Conservation (phyloP, 257 asterid species). For the Osmanthus fragrans region DNA sequence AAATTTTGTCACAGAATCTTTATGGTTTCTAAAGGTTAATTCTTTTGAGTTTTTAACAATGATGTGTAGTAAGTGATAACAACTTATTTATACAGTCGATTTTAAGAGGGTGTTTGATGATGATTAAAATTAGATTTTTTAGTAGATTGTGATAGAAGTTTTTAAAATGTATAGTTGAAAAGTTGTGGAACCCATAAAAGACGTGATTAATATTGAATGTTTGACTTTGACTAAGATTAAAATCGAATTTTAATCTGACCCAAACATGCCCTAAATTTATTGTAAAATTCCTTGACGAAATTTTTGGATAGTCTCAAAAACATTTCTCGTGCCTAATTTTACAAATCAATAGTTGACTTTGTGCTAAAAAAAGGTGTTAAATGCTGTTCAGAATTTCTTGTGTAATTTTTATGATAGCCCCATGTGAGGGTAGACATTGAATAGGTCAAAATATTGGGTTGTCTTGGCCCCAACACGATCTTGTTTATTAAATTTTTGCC, state of each 20-base stretch:
- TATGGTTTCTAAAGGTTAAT: neutral
- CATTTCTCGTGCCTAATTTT: neutral
- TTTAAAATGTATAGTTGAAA: no score
- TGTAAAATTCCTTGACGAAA: no score
- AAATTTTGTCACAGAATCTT: neutral
- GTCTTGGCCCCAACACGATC: slow-evolving; percentile 31
- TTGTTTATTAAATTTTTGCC: slow-evolving; percentile 21
- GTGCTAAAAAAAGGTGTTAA: no score
- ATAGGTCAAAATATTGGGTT: slow-evolving; percentile 37
- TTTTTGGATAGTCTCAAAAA: neutral
- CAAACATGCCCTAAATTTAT: no score
- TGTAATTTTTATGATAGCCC: neutral
- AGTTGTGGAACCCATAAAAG: no score
- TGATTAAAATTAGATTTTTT: no score
- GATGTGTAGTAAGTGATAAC: neutral
- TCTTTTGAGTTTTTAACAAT: neutral
- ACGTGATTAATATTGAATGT: no score
- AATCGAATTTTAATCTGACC: no score
- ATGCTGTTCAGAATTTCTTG: neutral
- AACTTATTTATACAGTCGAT: no score
- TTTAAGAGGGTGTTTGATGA: no score
- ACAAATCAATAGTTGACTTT: neutral
- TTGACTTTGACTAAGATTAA: no score
- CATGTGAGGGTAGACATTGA: slow-evolving; percentile 42
- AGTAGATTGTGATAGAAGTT: no score